Percentiles rank a stretch among this genome's conserved stretches.
These are phyloP conservation scores for Aspergillus amoenus DNA, from an alignment of 2,329 filamentous ascomycete genomes.

Conservation along the genomic window DNA sequence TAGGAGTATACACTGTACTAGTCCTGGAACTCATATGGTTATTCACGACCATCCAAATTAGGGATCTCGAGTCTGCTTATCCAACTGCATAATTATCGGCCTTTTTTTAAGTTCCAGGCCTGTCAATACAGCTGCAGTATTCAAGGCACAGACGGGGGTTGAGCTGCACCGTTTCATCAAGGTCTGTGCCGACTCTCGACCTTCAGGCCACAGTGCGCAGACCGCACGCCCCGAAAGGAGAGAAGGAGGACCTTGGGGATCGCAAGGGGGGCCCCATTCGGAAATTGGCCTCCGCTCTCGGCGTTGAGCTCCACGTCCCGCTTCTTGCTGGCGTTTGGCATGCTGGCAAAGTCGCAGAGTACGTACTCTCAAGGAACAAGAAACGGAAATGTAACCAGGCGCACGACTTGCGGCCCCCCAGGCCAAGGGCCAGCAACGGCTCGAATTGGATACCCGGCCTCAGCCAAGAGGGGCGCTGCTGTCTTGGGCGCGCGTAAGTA, in stretches of 20 bases:
- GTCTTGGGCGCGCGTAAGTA: too few species aligned
- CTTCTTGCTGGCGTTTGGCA: background rate
- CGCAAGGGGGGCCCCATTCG: constrained; percentile 7
- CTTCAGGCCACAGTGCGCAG: background rate
- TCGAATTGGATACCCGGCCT: background rate
- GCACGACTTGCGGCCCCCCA: too few species aligned
- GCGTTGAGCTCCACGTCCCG: constrained; percentile 14
- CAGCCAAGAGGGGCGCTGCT: background rate
- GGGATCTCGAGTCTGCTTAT: background rate
- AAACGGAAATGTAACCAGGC: background rate
- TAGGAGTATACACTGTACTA: background rate
- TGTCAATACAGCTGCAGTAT: background rate
- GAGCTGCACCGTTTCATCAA: constrained; percentile 16
- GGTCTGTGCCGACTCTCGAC: background rate
- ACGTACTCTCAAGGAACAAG: background rate
- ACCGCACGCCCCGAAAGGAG: background rate
- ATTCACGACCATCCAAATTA: background rate
- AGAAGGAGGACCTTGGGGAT: constrained; percentile 8
- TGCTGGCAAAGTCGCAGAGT: background rate
- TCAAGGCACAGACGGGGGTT: constrained; percentile 4
- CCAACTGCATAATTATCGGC: constrained; percentile 13
- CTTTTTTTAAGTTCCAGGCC: background rate
- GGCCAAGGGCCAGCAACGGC: background rate
- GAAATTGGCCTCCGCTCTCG: constrained; percentile 21
- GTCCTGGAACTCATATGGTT: background rate